Conservation (phyloP, 2,329 filamentous ascomycete species). For the Colletotrichum sp. region DNA sequence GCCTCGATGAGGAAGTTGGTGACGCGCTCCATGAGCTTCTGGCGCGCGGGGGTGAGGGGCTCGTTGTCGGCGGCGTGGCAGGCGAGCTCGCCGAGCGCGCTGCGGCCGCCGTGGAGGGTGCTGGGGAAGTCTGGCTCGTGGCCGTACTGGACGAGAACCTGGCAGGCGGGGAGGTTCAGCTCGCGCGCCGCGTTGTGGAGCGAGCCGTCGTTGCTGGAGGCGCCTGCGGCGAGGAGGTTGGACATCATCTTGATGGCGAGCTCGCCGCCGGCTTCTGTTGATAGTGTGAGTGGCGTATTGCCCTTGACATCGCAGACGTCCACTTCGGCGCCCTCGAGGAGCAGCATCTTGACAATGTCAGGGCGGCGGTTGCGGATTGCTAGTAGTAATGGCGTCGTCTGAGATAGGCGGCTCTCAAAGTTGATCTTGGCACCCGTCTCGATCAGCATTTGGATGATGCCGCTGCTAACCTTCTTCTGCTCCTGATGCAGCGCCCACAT, state of each 20-base stretch:
- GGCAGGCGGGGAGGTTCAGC: slow-evolving; percentile 61
- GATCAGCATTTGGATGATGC: slow-evolving; percentile 63
- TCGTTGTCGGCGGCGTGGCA: slow-evolving; percentile 55
- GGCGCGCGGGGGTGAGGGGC: slow-evolving; percentile 48
- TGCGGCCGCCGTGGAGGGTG: slow-evolving; percentile 65
- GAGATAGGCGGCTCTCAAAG: slow-evolving; percentile 55
- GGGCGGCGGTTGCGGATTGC: slow-evolving; percentile 60
- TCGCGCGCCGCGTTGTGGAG: slow-evolving; percentile 68
- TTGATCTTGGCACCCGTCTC: slow-evolving; percentile 61
- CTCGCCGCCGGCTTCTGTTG: slow-evolving; percentile 59
- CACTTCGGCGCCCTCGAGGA: slow-evolving; percentile 64
- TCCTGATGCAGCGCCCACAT: slow-evolving; percentile 67
- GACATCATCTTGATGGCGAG: slow-evolving; percentile 59
- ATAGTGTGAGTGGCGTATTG: slow-evolving; percentile 65
- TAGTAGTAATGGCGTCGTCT: slow-evolving; percentile 63
- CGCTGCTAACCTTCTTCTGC: slow-evolving; percentile 65
- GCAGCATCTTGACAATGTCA: slow-evolving; percentile 62
- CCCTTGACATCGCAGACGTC: slow-evolving; percentile 62
- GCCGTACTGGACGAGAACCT: slow-evolving; percentile 60
- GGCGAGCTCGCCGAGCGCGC: slow-evolving; percentile 68
- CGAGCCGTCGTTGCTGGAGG: slow-evolving; percentile 67
- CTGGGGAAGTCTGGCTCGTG: slow-evolving; percentile 72
- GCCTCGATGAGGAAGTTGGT: slow-evolving; percentile 61
- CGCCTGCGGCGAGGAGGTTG: slow-evolving; percentile 59
- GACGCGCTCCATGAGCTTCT: slow-evolving; percentile 61